Conservation (phyloP, 2,329 filamentous ascomycete genomes). For the Fusarium acutatum region DNA sequence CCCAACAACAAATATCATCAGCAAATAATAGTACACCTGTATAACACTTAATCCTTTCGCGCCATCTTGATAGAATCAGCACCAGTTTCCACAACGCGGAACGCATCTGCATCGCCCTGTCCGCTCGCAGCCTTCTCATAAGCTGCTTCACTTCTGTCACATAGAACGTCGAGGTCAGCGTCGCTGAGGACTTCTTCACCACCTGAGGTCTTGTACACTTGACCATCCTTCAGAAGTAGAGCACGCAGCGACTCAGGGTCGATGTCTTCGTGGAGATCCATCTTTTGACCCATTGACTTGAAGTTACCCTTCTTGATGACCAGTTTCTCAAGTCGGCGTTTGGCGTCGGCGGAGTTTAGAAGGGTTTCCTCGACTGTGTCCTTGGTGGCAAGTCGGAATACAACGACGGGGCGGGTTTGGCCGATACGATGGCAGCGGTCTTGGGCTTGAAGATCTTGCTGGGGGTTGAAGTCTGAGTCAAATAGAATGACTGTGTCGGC, state of each 20-base stretch:
- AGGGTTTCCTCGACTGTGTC: slow-evolving; percentile 91
- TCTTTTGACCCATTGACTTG: slow-evolving; percentile 71
- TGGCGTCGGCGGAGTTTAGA: slow-evolving; percentile 87
- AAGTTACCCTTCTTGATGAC: slow-evolving; percentile 96
- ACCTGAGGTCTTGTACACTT: slow-evolving; percentile 66
- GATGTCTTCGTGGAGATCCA: slow-evolving; percentile 61
- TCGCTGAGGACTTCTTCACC: slow-evolving; percentile 76
- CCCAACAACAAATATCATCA: background rate
- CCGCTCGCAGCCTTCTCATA: slow-evolving; percentile 80
- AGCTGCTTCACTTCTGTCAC: slow-evolving; percentile 74
- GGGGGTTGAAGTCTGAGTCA: slow-evolving; percentile 91
- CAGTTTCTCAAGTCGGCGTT: slow-evolving; percentile 89
- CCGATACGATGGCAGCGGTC: slow-evolving; percentile 96
- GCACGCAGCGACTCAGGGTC: slow-evolving; percentile 69
- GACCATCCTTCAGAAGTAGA: slow-evolving; percentile 76
- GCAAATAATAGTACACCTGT: background rate
- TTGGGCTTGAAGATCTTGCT: slow-evolving; percentile 96
- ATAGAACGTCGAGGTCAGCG: slow-evolving; percentile 78
- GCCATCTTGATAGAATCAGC: slow-evolving; percentile 60
- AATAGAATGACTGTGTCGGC: slow-evolving; percentile 95
- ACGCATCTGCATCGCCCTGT: slow-evolving; percentile 74
- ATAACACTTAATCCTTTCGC: slow-evolving; percentile 24
- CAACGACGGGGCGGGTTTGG: slow-evolving; percentile 88
- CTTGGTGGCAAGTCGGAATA: slow-evolving; percentile 93
- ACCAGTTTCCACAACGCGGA: slow-evolving; percentile 82